Evolutionary conservation across 1,139 yeast genomes (phyloP).

Genomic region (Magnusiomyces tetraspermus): DNA sequence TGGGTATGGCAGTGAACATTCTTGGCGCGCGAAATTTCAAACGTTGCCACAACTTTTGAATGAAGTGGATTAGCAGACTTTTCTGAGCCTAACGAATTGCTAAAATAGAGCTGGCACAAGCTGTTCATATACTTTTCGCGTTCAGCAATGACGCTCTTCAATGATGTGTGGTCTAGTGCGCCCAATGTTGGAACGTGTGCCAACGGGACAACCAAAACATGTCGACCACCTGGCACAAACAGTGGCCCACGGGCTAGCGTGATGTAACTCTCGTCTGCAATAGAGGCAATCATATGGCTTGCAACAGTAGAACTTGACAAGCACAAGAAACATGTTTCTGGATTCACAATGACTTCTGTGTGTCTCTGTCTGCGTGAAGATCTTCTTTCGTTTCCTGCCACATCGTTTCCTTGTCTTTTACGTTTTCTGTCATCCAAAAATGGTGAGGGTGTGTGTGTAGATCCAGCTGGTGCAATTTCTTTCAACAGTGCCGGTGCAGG

Average conservation of each 20-base stretch:
- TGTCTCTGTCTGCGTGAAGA: neutral
- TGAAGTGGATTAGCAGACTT: conserved; percentile 18
- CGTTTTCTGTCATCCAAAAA: neutral
- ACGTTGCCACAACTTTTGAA: conserved; percentile 21
- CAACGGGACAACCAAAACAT: conserved; percentile 74
- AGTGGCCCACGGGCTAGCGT: conserved; percentile 87
- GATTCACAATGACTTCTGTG: conserved; percentile 8
- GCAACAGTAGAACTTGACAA: conserved; percentile 71
- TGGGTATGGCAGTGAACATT: conserved; percentile 34
- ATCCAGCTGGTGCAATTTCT: neutral
- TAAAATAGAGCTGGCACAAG: neutral
- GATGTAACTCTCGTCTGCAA: conserved; percentile 56
- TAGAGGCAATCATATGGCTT: conserved; percentile 63
- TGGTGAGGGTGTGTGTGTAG: neutral
- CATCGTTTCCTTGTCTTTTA: neutral
- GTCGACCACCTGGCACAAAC: conserved; percentile 41
- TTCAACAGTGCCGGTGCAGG: neutral
- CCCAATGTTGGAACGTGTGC: conserved; percentile 50
- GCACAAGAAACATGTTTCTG: conserved; percentile 61
- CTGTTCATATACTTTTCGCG: neutral
- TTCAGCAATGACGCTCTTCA: conserved; percentile 20
- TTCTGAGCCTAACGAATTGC: neutral
- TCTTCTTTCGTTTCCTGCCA: conserved; percentile 5
- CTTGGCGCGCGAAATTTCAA: conserved; percentile 27
- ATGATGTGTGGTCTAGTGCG: conserved; percentile 10